Percentiles rank a stretch among this genome's conserved stretches.
Evolutionary conservation across 2,329 filamentous ascomycete species (phyloP).

Genomic region (Chaetomiaceae sp.): DNA sequence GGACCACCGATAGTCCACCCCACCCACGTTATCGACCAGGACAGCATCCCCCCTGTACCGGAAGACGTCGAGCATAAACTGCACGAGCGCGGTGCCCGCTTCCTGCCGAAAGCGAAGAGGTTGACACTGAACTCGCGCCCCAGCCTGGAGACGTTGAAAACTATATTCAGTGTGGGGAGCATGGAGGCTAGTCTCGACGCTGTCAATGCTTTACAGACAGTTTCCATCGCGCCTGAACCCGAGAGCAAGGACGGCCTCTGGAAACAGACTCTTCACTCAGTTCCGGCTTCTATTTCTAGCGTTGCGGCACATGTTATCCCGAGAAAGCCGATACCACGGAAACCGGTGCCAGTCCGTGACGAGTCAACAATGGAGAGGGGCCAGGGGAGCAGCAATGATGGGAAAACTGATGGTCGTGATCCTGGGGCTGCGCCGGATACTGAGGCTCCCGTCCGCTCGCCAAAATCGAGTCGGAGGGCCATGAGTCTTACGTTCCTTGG

Average conservation of each 20-base stretch:
- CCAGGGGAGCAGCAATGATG: neutral
- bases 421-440: neutral
- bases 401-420: slow-evolving; percentile 3
- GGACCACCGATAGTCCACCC: slow-evolving; percentile 30
- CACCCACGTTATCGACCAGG: slow-evolving; percentile 32
- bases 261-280: slow-evolving; percentile 26
- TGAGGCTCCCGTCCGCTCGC: neutral
- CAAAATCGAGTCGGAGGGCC: slow-evolving; percentile 21
- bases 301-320: slow-evolving; percentile 30
- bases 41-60: slow-evolving; percentile 34
- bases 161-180: slow-evolving; percentile 47
- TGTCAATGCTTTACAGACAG: slow-evolving; percentile 13
- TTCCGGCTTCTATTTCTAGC: slow-evolving; percentile 26
- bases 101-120: slow-evolving; percentile 34
- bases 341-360: slow-evolving; percentile 27
- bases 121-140: slow-evolving; percentile 35
- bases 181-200: slow-evolving; percentile 33
- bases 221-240: slow-evolving; percentile 7
- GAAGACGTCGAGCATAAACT: slow-evolving; percentile 34
- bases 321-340: slow-evolving; percentile 32
- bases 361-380: slow-evolving; percentile 10
- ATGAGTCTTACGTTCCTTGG: slow-evolving; percentile 31
- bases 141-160: slow-evolving; percentile 46
- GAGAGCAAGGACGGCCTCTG: slow-evolving; percentile 20
- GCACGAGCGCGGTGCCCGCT: slow-evolving; percentile 32